Conservation (phyloP, 495 filamentous ascomycete genomes). For the Aspergillus conjunctus region DNA sequence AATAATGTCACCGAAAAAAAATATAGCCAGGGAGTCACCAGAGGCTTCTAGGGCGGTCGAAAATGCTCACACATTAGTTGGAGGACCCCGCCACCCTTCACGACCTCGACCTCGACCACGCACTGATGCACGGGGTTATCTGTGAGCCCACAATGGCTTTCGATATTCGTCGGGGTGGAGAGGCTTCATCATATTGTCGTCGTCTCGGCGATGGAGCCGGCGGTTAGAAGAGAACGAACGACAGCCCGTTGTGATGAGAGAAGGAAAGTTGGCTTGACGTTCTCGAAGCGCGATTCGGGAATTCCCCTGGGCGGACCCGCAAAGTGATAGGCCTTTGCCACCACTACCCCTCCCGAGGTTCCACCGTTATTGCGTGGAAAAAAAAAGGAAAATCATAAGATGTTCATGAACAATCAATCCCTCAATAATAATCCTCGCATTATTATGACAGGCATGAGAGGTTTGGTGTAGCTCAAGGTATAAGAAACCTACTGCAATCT, state of each 20-base stretch:
- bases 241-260: neutral
- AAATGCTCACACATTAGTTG: no score
- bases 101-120: neutral
- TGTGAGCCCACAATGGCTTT: neutral
- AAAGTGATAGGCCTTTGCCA: neutral
- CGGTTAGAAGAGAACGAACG: neutral
- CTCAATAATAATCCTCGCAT: neutral
- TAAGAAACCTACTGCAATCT: no score
- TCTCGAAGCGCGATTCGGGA: neutral
- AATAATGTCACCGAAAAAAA: neutral
- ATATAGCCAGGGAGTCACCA: neutral
- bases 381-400: neutral
- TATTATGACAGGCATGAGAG: neutral
- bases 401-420: neutral
- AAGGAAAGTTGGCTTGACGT: neutral
- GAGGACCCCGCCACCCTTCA: no score
- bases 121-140: neutral
- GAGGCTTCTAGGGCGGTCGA: neutral
- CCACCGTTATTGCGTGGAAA: neutral
- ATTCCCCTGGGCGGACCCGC: neutral
- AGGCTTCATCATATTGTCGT: neutral
- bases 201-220: slow-evolving; percentile 1
- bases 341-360: neutral
- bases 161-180: neutral
- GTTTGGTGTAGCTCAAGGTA: no score